Base-by-base conservation (phyloP, 2,329 filamentous ascomycete genomes). In the Aspergillus nomiae region DNA sequence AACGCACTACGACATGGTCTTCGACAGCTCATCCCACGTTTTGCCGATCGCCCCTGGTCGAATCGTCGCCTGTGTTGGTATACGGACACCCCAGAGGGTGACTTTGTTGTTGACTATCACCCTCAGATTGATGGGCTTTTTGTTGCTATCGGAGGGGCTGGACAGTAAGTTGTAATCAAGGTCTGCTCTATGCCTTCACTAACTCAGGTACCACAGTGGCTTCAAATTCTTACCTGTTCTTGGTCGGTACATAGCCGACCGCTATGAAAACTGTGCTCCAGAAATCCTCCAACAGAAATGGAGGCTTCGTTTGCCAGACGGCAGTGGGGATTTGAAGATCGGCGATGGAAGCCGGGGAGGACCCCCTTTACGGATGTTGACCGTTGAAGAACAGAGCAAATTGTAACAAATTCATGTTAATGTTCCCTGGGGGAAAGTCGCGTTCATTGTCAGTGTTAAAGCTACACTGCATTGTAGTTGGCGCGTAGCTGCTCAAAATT, bases 21-120 rank as follows among this genome's bases (percentile, higher is more conserved):
- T 14, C 77, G 76, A 2, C 81, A 85, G 60, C 83, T 90, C 67
- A 81, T 90, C 10, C 87, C 89, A 1, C 80, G 82, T n/a, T 77
- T 90, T 4, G 81, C 80, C 41, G 79, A 82, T 41, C 81, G 89
- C 6, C 84, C 85, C 0, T 90, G 89, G 79, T 77, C 77, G 62
- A 81, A 82, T 58, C 87, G 86, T 2, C 81, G 87, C n/a, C 75
- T 91, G 51, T 92, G 89, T 77, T 92, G 89, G 89, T 92, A 92
- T 73, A 86, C 86, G 1, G 89, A 92, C 75, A 91, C 89, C 28
- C 81, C 85, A 0, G 86, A 86, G 9, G 89, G 85, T 7, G 86
- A 92, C 69, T 92, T 89, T 77, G 81, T 92, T 46, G 83, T 91
- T 63, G 87, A 89, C 70, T 86, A 87, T 72, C 89, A 91, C 69